Percentiles rank a stretch among this genome's conserved stretches.
These are phyloP conservation scores for Dalbergia oliveri DNA, from an alignment of 306 rosid genomes.

Conservation along the genomic window DNA sequence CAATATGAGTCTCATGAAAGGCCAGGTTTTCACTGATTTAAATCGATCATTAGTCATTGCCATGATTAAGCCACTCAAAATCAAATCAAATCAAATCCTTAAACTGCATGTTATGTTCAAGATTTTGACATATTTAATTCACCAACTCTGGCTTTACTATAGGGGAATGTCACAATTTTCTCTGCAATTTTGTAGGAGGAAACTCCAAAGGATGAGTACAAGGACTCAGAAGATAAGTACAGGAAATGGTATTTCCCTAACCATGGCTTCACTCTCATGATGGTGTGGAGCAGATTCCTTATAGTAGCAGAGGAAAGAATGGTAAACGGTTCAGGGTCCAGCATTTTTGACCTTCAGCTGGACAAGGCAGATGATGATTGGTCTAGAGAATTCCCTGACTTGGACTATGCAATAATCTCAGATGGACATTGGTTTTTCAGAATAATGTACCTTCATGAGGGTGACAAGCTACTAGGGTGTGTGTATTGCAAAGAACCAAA, in stretches of 20 bases:
- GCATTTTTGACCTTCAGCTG: conserved; percentile 66
- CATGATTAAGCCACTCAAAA: not conserved
- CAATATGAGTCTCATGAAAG: not conserved
- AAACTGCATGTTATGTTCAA: not conserved
- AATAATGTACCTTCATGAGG: conserved; percentile 59
- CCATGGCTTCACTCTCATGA: conserved; percentile 67
- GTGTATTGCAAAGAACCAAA: conserved; percentile 70
- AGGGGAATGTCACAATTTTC: not conserved
- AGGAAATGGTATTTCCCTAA: conserved; percentile 73
- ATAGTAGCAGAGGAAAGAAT: conserved; percentile 71
- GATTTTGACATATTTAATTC: not conserved
- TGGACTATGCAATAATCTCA: conserved; percentile 78
- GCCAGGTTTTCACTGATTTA: too few relatives aligned
- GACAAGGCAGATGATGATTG: conserved; percentile 70
- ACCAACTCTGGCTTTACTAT: not conserved
- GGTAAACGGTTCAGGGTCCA: conserved; percentile 67
- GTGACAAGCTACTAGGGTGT: conserved; percentile 56
- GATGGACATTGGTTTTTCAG: conserved; percentile 89
- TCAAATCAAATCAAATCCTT: not conserved
- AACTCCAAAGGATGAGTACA: conserved; percentile 66
- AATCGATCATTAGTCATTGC: not conserved
- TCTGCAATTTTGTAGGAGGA: conserved; percentile 64
- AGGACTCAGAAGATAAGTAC: conserved; percentile 78
- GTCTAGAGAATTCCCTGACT: conserved; percentile 56
- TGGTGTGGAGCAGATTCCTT: conserved; percentile 79